phyloP scores from a whole-genome alignment of 2,329 filamentous ascomycete genomes.

The Chrysoporthe cubensis region DNA sequence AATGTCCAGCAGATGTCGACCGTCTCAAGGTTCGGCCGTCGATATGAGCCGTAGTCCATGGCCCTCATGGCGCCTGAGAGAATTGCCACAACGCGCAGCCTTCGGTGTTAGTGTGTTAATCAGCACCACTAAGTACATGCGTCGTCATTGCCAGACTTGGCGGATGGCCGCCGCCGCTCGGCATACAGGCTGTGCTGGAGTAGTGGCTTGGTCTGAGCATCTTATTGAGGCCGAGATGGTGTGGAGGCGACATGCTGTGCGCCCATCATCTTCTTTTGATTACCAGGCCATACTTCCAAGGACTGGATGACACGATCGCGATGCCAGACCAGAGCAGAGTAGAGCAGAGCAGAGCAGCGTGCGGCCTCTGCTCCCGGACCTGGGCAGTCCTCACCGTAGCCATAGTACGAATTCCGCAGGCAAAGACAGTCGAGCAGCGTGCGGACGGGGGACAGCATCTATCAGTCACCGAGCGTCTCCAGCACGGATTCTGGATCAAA shows the following conservation, averaged over 20 bases:
- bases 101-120: neutral
- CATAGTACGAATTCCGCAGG: neutral
- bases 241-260: neutral
- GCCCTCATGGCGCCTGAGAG: neutral
- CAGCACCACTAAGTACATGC: neutral
- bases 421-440: neutral
- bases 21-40: neutral
- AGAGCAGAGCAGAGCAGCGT: too few relatives aligned
- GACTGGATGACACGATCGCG: too few relatives aligned
- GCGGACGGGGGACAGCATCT: neutral
- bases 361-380: too few relatives aligned
- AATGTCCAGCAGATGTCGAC: neutral
- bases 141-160: constrained; percentile 6
- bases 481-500: neutral
- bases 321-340: too few relatives aligned
- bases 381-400: neutral
- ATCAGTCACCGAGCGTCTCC: neutral
- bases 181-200: neutral
- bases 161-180: neutral
- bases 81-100: neutral
- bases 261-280: neutral
- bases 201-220: neutral
- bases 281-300: neutral
- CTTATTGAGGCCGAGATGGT: neutral
- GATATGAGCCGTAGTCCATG: neutral